phyloP scores from a whole-genome alignment of 352 stramenopile species.

The Phytophthora idaei region DNA sequence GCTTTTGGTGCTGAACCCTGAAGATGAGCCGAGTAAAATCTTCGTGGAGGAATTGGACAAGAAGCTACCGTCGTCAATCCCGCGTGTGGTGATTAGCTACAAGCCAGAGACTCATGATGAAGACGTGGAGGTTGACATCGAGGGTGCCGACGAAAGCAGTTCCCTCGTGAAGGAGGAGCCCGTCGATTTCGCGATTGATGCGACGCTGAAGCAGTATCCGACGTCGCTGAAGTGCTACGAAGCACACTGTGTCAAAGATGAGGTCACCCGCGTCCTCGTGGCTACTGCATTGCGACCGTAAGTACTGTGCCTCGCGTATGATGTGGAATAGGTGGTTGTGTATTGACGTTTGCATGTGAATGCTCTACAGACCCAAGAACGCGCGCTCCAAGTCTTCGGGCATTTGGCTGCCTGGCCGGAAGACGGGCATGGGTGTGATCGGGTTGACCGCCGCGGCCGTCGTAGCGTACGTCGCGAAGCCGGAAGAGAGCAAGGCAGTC shows the following conservation, averaged over 20 bases:
- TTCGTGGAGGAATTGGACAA: slow-evolving; percentile 60
- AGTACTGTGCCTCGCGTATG: slow-evolving; percentile 16
- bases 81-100: slow-evolving; percentile 65
- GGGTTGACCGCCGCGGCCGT: slow-evolving; percentile 17
- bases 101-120: slow-evolving; percentile 37
- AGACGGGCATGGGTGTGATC: slow-evolving; percentile 19
- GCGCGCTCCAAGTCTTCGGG: slow-evolving; percentile 47
- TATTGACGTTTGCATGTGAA: slow-evolving; percentile 4
- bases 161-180: slow-evolving; percentile 23
- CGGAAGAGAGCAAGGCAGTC: slow-evolving; percentile 37
- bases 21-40: slow-evolving; percentile 48
- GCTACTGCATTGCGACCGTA: slow-evolving; percentile 61
- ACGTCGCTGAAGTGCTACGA: slow-evolving; percentile 53
- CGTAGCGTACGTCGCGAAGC: slow-evolving; percentile 32
- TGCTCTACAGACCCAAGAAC: slow-evolving; percentile 47
- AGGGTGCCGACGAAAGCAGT: slow-evolving; percentile 19
- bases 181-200: slow-evolving; percentile 53
- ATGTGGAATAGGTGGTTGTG: slow-evolving; percentile 1
- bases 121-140: slow-evolving; percentile 13
- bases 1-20: slow-evolving; percentile 70
- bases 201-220: slow-evolving; percentile 54
- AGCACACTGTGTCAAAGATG: slow-evolving; percentile 39
- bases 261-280: slow-evolving; percentile 44
- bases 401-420: slow-evolving; percentile 30
- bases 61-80: slow-evolving; percentile 58